A percentile compares a stretch with the other conserved stretches of the same genome.
phyloP scores from a whole-genome alignment of 1,284 basidiomycete species.

The Coniferiporia weirii region DNA sequence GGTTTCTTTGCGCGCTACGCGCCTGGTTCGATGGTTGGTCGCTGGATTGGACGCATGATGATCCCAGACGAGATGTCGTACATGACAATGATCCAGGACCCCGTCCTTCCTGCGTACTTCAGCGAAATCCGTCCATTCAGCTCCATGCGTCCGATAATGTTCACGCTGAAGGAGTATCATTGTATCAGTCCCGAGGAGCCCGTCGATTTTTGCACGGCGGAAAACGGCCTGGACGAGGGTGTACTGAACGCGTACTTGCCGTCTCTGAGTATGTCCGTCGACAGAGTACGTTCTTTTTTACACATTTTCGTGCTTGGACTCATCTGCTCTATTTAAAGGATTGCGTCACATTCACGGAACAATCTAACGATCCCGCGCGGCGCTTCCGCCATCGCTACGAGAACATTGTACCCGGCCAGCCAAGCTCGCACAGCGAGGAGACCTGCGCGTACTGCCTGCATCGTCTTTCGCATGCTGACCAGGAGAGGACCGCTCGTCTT shows the following conservation, averaged over 20 bases:
- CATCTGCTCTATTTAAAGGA: constrained; percentile 7
- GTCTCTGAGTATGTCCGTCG: constrained; percentile 17
- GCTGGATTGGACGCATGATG: constrained; percentile 57
- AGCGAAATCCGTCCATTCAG: constrained; percentile 33
- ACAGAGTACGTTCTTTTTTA: background rate
- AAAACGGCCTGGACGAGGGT: constrained; percentile 37
- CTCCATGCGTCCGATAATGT: constrained; percentile 43
- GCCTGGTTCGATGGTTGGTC: constrained; percentile 45
- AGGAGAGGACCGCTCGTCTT: constrained; percentile 4
- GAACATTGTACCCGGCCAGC: constrained; percentile 30
- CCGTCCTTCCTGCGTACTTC: constrained; percentile 30
- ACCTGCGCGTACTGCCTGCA: constrained; percentile 29
- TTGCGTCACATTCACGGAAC: constrained; percentile 18
- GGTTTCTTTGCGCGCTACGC: constrained; percentile 39
- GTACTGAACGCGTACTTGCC: constrained; percentile 55
- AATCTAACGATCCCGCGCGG: constrained; percentile 19
- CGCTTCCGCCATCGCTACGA: constrained; percentile 29
- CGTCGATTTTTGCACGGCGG: constrained; percentile 21
- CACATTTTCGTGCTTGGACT: background rate
- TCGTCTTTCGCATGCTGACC: constrained; percentile 23
- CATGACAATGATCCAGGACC: constrained; percentile 28
- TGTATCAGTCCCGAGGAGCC: constrained; percentile 39
- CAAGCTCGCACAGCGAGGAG: constrained; percentile 37
- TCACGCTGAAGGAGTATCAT: constrained; percentile 52
- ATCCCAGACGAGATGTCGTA: constrained; percentile 35